Base-by-base conservation (phyloP, 768 basidiomycete species). In the Tricholoma sp. region DNA sequence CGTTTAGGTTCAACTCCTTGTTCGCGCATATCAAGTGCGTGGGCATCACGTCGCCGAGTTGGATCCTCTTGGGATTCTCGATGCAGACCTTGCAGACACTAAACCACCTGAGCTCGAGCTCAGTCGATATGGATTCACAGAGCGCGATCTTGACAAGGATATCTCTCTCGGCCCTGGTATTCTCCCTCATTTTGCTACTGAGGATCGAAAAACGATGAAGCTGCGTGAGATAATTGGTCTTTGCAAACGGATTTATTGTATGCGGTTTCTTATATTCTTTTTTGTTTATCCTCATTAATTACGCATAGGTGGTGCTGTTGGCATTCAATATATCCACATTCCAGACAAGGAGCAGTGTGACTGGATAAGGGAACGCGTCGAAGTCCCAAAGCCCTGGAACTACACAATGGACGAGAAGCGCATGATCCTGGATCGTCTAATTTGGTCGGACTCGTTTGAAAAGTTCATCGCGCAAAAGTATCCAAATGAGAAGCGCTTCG, bases 401-500 rank as follows among this genome's bases (percentile, higher is more conserved):
- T 99, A 98, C 75, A 91, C 90, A 52, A 83, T 95, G 52, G 97
- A 99, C 65, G 97, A 99, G 78, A 99, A 98, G 75, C 88, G 94
- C 48, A 95, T 98, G 91, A 95, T 99, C 61, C 84, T 99, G 55
- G 97, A 99, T 75, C 91, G 97, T 58, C 88, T 98, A 64, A 98
- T 98, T 70, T 99, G 97, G 97, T 98, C 96, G n/a, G 97, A 98
- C 66, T 89, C 91, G 4, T 98, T 98, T 67, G 97, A 99, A 72
- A 94, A 94, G 67, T 99, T 98, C 81, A 94, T 99, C 60, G 89
- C 94, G 18, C 91, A 85, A 80, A 99, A 98, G 72, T 97, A 92
- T 75, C 97, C 97, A 63, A 99, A 98, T 75, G 97, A 99, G 79
- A 99, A 99, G 75, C 89, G 97, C 48, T 99, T 99, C 73, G 97